Base-by-base conservation (phyloP, 1,284 basidiomycete genomes). In the Papiliotrema flavescens region DNA sequence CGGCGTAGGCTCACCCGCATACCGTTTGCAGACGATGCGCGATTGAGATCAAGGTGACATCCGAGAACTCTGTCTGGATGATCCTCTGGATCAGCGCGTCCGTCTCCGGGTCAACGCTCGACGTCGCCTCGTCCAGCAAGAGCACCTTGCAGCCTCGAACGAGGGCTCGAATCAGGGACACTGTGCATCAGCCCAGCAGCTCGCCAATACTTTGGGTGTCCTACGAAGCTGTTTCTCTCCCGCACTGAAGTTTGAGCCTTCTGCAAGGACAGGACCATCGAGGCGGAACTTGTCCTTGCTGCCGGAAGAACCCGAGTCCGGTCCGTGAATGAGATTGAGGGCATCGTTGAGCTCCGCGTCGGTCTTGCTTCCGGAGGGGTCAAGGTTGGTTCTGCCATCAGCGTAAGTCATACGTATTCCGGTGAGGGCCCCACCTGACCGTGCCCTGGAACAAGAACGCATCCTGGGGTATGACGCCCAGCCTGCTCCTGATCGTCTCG, bases 91-190 rank as follows among this genome's bases (percentile, higher is more conserved):
- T 77, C 65, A 85, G 83, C 0, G 85, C 81, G 66, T 90, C 88
- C 0, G 87, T 90, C 61, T 87, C 86, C 2, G 85, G 81, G 62
- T 92, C 90, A 26, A 91, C 87, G 44, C 81, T 86, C 9, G 66
- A 66, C 13, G 72, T 73, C 3, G 69, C 73, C 59, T 73, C 75
- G 54, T 76, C 85, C 40, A 89, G 77, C 28, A 89, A 76, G 47
- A 89, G 84, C 53, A 89, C 81, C 6, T 80, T 80, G 64, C 83
- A 85, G 52, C 83, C 82, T 75, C 86, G 85, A 17, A 87, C 83
- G 3, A 89, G 76, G 0, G 86, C 87, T 44, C 87, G 80, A 57
- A 84, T 83, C 2, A 90, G 77, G 2, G 85, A 85, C 5, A 90
- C 73, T 61, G 59, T 20, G 11, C 47, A 36, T 50, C 49, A 51